A percentile compares a stretch with the other conserved stretches of the same genome.
Evolutionary conservation across 352 stramenopile genomes (phyloP).

Genomic region (Globisporangium acanthophoron): DNA sequence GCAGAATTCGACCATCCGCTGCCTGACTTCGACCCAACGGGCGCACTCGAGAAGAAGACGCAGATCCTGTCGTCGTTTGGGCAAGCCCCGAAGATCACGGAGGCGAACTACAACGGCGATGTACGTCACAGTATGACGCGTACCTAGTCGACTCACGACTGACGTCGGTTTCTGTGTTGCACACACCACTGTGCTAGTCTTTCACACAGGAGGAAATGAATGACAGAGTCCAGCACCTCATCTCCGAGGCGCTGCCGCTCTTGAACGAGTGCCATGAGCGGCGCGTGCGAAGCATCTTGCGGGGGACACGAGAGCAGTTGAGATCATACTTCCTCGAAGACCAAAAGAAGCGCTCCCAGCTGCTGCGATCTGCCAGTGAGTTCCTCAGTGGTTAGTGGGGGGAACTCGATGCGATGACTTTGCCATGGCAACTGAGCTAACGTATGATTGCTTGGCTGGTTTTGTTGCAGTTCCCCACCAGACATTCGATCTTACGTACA

Average conservation of each 20-base stretch:
- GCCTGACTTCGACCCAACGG: slow-evolving; percentile 30
- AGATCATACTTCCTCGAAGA: slow-evolving; percentile 8
- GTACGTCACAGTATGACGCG: slow-evolving; percentile 1
- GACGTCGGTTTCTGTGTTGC: neutral
- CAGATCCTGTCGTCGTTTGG: slow-evolving; percentile 27
- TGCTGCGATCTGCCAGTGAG: slow-evolving; percentile 9
- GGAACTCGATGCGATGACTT: neutral
- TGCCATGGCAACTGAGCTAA: neutral
- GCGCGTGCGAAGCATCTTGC: slow-evolving; percentile 14
- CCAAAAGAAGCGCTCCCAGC: slow-evolving; percentile 1
- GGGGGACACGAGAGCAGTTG: slow-evolving; percentile 10
- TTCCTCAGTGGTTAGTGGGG: neutral
- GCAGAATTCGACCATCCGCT: slow-evolving; percentile 33
- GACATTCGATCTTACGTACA: slow-evolving; percentile 13
- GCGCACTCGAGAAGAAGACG: slow-evolving; percentile 18
- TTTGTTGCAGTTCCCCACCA: slow-evolving; percentile 7
- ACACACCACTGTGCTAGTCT: neutral
- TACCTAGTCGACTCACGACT: neutral
- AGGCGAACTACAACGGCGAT: slow-evolving; percentile 34
- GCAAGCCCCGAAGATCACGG: slow-evolving; percentile 17
- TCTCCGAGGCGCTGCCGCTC: slow-evolving; percentile 7
- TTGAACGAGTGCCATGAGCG: slow-evolving; percentile 9
- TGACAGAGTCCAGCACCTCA: slow-evolving; percentile 10
- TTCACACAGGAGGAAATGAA: slow-evolving; percentile 10
- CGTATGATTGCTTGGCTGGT: neutral